Percentiles rank a stretch among this genome's conserved stretches.
phyloP scores from a whole-genome alignment of 1,139 yeast genomes.

The Cylindricascospora bacillispora region DNA sequence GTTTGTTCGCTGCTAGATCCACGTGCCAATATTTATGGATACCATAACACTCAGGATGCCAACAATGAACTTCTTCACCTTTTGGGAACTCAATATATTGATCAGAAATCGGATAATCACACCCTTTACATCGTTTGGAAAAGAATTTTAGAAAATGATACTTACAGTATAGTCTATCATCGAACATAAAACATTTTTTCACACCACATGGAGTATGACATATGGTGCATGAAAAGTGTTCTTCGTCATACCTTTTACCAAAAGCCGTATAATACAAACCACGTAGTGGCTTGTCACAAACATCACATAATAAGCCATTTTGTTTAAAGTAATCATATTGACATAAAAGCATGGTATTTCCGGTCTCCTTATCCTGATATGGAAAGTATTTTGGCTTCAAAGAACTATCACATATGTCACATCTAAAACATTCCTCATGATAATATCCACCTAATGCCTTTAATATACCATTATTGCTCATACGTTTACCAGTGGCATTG shows the following conservation, averaged over 20 bases:
- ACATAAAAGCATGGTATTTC: slow-evolving; percentile 60
- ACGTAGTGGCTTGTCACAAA: slow-evolving; percentile 73
- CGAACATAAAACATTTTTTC: slow-evolving; percentile 88
- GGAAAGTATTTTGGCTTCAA: slow-evolving; percentile 45
- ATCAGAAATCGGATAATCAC: slow-evolving; percentile 79
- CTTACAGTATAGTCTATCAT: slow-evolving; percentile 74
- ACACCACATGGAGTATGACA: slow-evolving; percentile 83
- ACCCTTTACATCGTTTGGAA: slow-evolving; percentile 90
- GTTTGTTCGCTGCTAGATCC: slow-evolving; percentile 49
- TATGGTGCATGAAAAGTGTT: slow-evolving; percentile 85
- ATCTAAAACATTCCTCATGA: slow-evolving; percentile 80
- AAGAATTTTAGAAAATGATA: slow-evolving; percentile 75
- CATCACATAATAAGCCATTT: slow-evolving; percentile 68
- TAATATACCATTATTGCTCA: slow-evolving; percentile 32
- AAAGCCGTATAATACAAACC: slow-evolving; percentile 93
- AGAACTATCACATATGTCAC: slow-evolving; percentile 67
- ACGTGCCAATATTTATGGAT: slow-evolving; percentile 96
- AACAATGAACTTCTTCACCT: slow-evolving; percentile 90
- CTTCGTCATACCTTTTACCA: slow-evolving; percentile 85
- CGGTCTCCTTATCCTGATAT: slow-evolving; percentile 26
- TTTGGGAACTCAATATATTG: slow-evolving; percentile 88
- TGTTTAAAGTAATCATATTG: slow-evolving; percentile 87
- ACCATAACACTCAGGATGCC: slow-evolving; percentile 99
- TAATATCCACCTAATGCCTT: slow-evolving; percentile 70
- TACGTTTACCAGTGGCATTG: too few relatives aligned